A percentile compares a stretch with the other conserved stretches of the same genome.
phyloP scores from a whole-genome alignment of 2,329 filamentous ascomycete species.

The Colletotrichum coccodes region DNA sequence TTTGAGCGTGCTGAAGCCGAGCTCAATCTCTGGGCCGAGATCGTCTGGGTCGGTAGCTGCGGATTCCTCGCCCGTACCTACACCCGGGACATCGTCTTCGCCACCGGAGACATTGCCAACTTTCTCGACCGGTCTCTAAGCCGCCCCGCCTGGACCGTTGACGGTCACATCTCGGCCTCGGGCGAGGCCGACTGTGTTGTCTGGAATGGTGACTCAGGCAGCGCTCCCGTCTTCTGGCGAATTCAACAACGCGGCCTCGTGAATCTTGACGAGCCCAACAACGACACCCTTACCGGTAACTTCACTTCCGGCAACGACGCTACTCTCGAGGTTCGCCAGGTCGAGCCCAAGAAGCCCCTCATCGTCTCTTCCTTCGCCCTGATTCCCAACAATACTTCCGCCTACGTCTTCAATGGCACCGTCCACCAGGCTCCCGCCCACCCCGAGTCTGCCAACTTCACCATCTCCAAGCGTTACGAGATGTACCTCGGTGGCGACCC shows the following conservation, averaged over 20 bases:
- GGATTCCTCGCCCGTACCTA: constrained; percentile 9
- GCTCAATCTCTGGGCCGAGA: constrained; percentile 11
- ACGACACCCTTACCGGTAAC: background rate
- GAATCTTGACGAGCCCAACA: background rate
- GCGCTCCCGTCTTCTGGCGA: constrained; percentile 9
- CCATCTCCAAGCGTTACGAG: constrained; percentile 11
- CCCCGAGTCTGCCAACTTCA: background rate
- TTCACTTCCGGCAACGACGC: background rate
- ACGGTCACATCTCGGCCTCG: background rate
- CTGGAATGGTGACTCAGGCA: background rate
- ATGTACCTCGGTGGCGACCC: background rate
- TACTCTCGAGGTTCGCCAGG: background rate
- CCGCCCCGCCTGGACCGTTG: constrained; percentile 1
- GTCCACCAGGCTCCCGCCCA: background rate
- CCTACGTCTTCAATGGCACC: constrained; percentile 10
- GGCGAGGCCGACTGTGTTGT: constrained; percentile 21
- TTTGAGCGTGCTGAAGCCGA: constrained; percentile 4
- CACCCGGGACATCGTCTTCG: constrained; percentile 8
- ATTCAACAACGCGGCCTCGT: background rate
- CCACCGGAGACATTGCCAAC: constrained; percentile 10
- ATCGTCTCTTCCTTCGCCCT: constrained; percentile 7
- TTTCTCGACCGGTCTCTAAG: constrained; percentile 13
- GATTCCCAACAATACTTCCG: constrained; percentile 19
- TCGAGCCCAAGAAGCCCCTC: background rate
- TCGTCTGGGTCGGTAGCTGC: constrained; percentile 23